phyloP scores from a whole-genome alignment of 345 rosid genomes.

The Linum usitatissimum region DNA sequence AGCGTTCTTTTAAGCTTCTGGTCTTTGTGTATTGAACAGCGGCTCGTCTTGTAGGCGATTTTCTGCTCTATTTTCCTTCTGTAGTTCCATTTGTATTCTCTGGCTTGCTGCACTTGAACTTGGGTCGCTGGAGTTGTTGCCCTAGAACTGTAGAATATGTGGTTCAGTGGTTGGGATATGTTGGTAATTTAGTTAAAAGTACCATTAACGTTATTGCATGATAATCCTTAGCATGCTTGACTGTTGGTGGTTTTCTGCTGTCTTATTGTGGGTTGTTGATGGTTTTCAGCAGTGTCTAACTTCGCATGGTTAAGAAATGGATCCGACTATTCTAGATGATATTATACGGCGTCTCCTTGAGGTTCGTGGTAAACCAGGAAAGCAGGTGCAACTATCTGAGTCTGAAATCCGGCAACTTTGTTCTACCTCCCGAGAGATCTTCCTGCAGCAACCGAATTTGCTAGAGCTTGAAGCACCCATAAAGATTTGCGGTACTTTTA shows the following conservation, averaged over 20 bases:
- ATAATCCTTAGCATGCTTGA: neutral
- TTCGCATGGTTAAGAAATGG: neutral
- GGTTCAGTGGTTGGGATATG: neutral
- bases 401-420: constrained; percentile 69
- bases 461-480: constrained; percentile 24
- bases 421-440: constrained; percentile 39
- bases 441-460: constrained; percentile 59
- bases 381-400: constrained; percentile 65
- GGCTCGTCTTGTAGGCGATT: neutral
- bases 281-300: neutral
- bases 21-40: neutral
- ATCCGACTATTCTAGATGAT: constrained; percentile 42
- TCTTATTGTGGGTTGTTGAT: neutral
- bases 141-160: neutral
- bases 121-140: neutral
- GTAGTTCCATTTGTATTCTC: neutral
- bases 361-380: constrained; percentile 50
- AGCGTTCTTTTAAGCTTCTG: neutral
- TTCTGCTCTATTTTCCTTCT: neutral
- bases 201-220: neutral
- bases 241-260: neutral
- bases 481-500: neutral
- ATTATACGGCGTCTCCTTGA: constrained; percentile 54
- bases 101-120: neutral
- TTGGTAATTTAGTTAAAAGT: neutral